Conservation (phyloP, 768 basidiomycete species). For the Cubamyces lactineus region DNA sequence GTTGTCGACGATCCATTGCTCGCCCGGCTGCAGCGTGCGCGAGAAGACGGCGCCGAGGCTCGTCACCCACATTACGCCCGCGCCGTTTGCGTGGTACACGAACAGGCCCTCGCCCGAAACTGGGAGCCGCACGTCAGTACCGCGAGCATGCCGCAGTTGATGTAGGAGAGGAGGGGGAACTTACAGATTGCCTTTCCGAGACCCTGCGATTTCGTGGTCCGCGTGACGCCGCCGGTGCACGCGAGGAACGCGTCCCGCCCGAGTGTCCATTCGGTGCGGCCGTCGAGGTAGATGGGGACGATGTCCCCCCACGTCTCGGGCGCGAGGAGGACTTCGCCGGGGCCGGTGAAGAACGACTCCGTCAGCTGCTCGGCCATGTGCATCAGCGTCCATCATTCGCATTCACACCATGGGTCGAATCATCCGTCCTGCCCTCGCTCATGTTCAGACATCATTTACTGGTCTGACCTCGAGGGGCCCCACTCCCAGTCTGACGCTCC, state of each 20-base stretch:
- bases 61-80: constrained; percentile 37
- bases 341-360: constrained; percentile 35
- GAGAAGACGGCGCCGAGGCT: constrained; percentile 38
- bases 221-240: constrained; percentile 31
- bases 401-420: not conserved
- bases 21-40: constrained; percentile 32
- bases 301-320: constrained; percentile 42
- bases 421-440: not conserved
- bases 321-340: constrained; percentile 37
- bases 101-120: constrained; percentile 42
- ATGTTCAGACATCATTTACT: too few species aligned
- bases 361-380: constrained; percentile 25
- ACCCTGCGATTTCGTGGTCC: constrained; percentile 34
- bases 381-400: not conserved
- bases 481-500: too few species aligned
- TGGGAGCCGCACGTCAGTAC: too few species aligned
- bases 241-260: constrained; percentile 39
- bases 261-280: constrained; percentile 32
- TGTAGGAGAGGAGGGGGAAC: too few species aligned
- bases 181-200: constrained; percentile 37
- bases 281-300: constrained; percentile 36
- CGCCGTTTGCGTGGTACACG: constrained; percentile 31
- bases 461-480: too few species aligned
- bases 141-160: too few species aligned
- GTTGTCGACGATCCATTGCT: constrained; percentile 41